These are phyloP conservation scores for Fomes fomentarius DNA, from an alignment of 1,284 basidiomycete genomes.

Conservation along the genomic window DNA sequence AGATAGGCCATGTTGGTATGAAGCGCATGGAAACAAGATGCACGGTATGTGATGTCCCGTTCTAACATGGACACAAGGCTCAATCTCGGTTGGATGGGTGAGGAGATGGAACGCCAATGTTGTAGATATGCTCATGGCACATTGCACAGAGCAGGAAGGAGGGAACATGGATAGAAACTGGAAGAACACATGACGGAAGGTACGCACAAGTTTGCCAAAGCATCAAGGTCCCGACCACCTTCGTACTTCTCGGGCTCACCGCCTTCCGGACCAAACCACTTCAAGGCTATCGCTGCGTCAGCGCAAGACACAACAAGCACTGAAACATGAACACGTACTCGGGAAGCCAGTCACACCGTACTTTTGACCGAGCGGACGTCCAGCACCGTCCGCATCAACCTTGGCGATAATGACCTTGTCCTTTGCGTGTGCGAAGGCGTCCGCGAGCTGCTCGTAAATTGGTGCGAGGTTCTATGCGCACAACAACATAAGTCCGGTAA, in stretches of 20 bases:
- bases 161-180: no score
- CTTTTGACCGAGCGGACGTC: constrained; percentile 71
- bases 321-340: constrained; percentile 54
- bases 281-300: constrained; percentile 64
- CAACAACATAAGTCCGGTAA: constrained; percentile 4
- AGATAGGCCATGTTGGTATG: no score
- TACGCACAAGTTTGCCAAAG: constrained; percentile 75
- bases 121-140: no score
- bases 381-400: constrained; percentile 89
- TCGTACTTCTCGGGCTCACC: constrained; percentile 77
- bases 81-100: no score
- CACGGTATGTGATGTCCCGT: no score
- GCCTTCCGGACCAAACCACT: constrained; percentile 81
- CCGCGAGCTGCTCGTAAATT: constrained; percentile 85
- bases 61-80: no score
- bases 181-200: neutral
- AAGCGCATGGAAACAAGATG: no score
- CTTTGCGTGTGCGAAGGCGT: constrained; percentile 78
- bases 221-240: constrained; percentile 81
- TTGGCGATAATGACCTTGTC: constrained; percentile 91
- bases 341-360: constrained; percentile 87
- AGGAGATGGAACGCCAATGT: no score
- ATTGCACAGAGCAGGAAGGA: no score
- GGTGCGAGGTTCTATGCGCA: constrained; percentile 82
- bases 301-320: neutral